These are phyloP conservation scores for Brassica hybrid DNA, from an alignment of 441 rosid species.

Conservation along the genomic window DNA sequence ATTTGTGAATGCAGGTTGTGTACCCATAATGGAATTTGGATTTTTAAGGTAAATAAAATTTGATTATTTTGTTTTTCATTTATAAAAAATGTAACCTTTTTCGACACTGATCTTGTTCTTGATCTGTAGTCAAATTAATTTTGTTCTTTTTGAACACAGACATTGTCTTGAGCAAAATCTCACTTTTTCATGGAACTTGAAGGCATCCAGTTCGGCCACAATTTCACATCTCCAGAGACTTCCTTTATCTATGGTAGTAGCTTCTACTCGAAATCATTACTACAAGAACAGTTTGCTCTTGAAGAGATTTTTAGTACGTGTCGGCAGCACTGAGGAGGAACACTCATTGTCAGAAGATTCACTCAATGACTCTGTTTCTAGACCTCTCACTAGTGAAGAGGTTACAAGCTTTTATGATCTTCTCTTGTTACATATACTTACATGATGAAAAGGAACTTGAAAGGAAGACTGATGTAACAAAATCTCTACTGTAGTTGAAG, in stretches of 20 bases:
- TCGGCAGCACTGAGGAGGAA: slow-evolving; percentile 51
- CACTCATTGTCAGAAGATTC: slow-evolving; percentile 42
- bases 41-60: slow-evolving; percentile 44
- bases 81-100: not conserved
- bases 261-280: slow-evolving; percentile 41
- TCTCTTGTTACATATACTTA: not conserved
- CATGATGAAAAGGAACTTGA: not conserved
- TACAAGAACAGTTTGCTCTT: slow-evolving; percentile 39
- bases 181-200: slow-evolving; percentile 47
- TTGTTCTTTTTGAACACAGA: slow-evolving; percentile 36
- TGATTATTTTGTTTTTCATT: not conserved
- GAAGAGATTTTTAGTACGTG: slow-evolving; percentile 49
- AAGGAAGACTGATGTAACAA: not conserved
- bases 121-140: slow-evolving; percentile 1
- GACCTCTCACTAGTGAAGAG: slow-evolving; percentile 65
- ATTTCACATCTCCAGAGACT: slow-evolving; percentile 33
- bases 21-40: slow-evolving; percentile 52
- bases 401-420: slow-evolving; percentile 42
- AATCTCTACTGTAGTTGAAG: slow-evolving; percentile 55
- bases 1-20: slow-evolving; percentile 25
- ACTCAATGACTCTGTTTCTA: slow-evolving; percentile 48
- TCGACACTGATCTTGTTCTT: not conserved
- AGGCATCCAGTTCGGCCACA: slow-evolving; percentile 33
- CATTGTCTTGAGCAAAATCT: slow-evolving; percentile 50
- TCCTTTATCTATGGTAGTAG: slow-evolving; percentile 35